Percentiles rank a stretch among this genome's conserved stretches.
Evolutionary conservation across 257 asterid species (phyloP).

Genomic region (Coffea eugenioides): DNA sequence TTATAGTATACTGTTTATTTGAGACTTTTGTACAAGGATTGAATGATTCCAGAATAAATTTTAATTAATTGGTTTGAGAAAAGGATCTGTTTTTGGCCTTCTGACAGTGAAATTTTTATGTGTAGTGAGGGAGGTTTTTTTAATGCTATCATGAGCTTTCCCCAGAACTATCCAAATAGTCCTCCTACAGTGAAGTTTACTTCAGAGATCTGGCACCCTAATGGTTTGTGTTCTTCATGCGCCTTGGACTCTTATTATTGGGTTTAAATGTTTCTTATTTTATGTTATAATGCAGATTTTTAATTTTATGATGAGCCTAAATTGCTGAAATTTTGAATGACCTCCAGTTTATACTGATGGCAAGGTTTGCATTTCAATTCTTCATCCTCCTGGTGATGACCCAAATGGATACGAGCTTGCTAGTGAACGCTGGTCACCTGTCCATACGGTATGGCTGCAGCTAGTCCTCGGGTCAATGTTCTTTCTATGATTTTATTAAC

Average conservation of each 20-base stretch:
- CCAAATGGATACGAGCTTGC: slow-evolving; percentile 99
- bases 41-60: not conserved
- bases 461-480: not conserved
- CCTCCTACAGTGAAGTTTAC: slow-evolving; percentile 96
- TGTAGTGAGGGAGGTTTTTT: slow-evolving; percentile 99
- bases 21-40: not conserved
- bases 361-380: slow-evolving; percentile 95
- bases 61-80: not conserved
- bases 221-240: slow-evolving; percentile 56
- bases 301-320: slow-evolving; percentile 4
- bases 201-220: slow-evolving; percentile 98
- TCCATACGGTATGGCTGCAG: slow-evolving; percentile 74
- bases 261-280: not conserved
- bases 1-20: not conserved
- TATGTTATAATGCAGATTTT: not conserved
- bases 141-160: slow-evolving; percentile 96
- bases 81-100: not conserved
- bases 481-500: not conserved
- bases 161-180: slow-evolving; percentile 82
- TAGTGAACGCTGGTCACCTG: slow-evolving; percentile 99
- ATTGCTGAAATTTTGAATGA: slow-evolving; percentile 21
- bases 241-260: slow-evolving; percentile 1
- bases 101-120: slow-evolving; percentile 19
- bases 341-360: slow-evolving; percentile 88
- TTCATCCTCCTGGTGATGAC: slow-evolving; percentile 98